These are phyloP conservation scores for Lasiosphaeriaceae sp. DNA, from an alignment of 495 filamentous ascomycete genomes.

Conservation along the genomic window DNA sequence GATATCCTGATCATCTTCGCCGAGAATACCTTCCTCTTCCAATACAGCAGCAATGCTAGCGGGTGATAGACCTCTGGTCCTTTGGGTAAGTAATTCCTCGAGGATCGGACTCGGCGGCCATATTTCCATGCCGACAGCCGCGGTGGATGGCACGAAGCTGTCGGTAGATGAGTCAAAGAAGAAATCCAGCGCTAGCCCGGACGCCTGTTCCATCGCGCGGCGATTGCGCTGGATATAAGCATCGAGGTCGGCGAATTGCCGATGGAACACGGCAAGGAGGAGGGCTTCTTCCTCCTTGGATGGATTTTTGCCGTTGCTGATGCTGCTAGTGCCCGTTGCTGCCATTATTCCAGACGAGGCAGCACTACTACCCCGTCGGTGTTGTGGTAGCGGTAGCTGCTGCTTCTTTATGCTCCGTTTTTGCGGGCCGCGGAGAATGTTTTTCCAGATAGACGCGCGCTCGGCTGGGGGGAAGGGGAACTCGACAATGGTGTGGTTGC, in stretches of 20 bases:
- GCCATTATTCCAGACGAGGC: not conserved
- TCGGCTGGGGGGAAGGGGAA: constrained; percentile 22
- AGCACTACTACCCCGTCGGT: not conserved
- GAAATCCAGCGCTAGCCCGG: constrained; percentile 15
- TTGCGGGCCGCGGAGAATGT: constrained; percentile 17
- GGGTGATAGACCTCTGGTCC: not conserved
- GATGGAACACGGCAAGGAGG: constrained; percentile 6
- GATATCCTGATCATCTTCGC: not conserved
- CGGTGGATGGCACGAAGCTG: not conserved
- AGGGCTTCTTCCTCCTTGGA: constrained; percentile 10
- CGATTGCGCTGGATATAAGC: constrained; percentile 20
- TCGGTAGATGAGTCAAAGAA: constrained; percentile 13
- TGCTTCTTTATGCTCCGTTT: constrained; percentile 5
- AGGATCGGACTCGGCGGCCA: not conserved
- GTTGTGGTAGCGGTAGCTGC: not conserved
- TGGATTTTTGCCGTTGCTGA: not conserved
- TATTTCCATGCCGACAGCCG: not conserved
- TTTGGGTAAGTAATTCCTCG: constrained; percentile 6
- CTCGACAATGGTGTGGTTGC: constrained; percentile 22
- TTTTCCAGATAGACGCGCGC: constrained; percentile 22
- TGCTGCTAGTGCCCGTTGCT: not conserved
- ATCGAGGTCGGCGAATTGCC: constrained; percentile 18
- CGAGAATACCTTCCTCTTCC: not conserved
- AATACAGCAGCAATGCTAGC: not conserved
- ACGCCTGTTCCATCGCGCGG: constrained; percentile 10